phyloP scores from a whole-genome alignment of 2,329 filamentous ascomycete genomes.

The Tolypocladium sp. region DNA sequence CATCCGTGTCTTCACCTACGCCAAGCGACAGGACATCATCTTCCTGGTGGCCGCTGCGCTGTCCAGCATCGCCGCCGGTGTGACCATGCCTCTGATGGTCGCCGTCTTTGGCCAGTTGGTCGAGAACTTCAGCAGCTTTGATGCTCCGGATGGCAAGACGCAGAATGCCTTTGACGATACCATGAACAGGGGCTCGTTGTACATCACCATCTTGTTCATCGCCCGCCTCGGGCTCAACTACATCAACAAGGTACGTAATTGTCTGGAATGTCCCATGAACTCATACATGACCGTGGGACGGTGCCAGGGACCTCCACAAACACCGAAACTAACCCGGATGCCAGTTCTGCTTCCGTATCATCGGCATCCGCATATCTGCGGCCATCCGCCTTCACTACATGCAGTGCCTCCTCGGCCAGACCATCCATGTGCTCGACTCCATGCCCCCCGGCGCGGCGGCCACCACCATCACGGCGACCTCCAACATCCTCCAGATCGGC shows the following conservation, averaged over 20 bases:
- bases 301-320: no score
- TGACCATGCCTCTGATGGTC: conserved; percentile 51
- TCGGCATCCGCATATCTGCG: conserved; percentile 52
- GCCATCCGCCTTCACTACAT: conserved; percentile 57
- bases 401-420: conserved; percentile 52
- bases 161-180: no score
- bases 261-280: background rate
- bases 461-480: conserved; percentile 53
- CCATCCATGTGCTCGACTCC: conserved; percentile 59
- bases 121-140: no score
- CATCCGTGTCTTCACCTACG: conserved; percentile 44
- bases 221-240: conserved; percentile 56
- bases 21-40: conserved; percentile 39
- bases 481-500: conserved; percentile 55
- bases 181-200: conserved; percentile 28
- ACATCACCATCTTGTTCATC: conserved; percentile 63
- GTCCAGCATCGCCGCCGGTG: conserved; percentile 41
- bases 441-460: conserved; percentile 52
- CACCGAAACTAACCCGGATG: no score
- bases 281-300: no score
- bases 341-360: conserved; percentile 50
- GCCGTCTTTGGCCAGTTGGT: conserved; percentile 37
- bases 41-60: conserved; percentile 35
- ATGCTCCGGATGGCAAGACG: no score
- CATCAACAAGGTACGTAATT: conserved; percentile 36